phyloP scores from a whole-genome alignment of 495 filamentous ascomycete genomes.

The Delitschia confertaspora region DNA sequence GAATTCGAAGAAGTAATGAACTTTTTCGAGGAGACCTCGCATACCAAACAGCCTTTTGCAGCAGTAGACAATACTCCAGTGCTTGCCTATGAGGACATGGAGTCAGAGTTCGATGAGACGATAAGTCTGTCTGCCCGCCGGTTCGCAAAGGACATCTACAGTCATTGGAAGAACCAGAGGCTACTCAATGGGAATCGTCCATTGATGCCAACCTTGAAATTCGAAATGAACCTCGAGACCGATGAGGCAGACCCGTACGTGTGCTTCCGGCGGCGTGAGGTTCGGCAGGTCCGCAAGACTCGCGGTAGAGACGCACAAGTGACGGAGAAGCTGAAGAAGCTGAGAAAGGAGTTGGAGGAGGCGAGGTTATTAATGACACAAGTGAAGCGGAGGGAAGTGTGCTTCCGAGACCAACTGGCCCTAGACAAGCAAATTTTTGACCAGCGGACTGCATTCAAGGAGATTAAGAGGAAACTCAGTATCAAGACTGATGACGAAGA shows the following conservation, averaged over 20 bases:
- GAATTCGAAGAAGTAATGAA: constrained; percentile 92
- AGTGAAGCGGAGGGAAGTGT: constrained; percentile 67
- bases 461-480: constrained; percentile 75
- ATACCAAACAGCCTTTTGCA: constrained; percentile 74
- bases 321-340: constrained; percentile 83
- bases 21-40: constrained; percentile 81
- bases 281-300: constrained; percentile 89
- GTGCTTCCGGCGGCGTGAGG: constrained; percentile 93
- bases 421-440: constrained; percentile 70
- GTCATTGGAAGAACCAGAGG: constrained; percentile 72
- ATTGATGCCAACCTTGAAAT: constrained; percentile 71
- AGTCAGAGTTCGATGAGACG: constrained; percentile 63
- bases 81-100: constrained; percentile 69
- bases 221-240: constrained; percentile 83
- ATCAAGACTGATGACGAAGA: constrained; percentile 94
- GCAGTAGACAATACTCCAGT: constrained; percentile 77
- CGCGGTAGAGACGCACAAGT: constrained; percentile 87
- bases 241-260: constrained; percentile 96
- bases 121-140: constrained; percentile 54
- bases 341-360: constrained; percentile 87
- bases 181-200: constrained; percentile 54
- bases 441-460: constrained; percentile 67
- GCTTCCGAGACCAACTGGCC: constrained; percentile 65
- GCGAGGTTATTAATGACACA: constrained; percentile 69
- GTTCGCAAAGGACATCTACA: constrained; percentile 78